Conservation (phyloP, 1,139 yeast species). For the Debaryomyces fabryi region DNA sequence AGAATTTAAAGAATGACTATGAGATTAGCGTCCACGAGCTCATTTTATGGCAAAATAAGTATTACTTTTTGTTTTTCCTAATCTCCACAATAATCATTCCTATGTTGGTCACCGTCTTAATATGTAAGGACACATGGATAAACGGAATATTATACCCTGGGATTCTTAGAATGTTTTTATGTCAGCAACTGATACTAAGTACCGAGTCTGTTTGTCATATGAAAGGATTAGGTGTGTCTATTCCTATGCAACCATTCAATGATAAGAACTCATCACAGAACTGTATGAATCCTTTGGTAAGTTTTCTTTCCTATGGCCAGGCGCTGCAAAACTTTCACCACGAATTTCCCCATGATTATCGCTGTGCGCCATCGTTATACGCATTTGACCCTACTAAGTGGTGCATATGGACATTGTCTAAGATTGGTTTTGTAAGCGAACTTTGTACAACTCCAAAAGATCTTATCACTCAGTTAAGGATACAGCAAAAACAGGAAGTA, state of each 20-base stretch:
- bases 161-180: slow-evolving; percentile 53
- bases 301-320: slow-evolving; percentile 66
- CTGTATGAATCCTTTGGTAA: slow-evolving; percentile 52
- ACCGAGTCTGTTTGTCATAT: slow-evolving; percentile 66
- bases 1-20: slow-evolving; percentile 20
- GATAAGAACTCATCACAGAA: slow-evolving; percentile 59
- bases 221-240: slow-evolving; percentile 41
- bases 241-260: slow-evolving; percentile 61
- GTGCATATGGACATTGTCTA: slow-evolving; percentile 46
- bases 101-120: slow-evolving; percentile 39
- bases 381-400: slow-evolving; percentile 72
- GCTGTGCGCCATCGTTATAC: slow-evolving; percentile 49
- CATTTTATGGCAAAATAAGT: slow-evolving; percentile 60
- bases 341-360: slow-evolving; percentile 72
- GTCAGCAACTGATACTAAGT: slow-evolving; percentile 60
- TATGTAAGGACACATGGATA: slow-evolving; percentile 44
- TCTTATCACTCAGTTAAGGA: slow-evolving; percentile 54
- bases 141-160: slow-evolving; percentile 69
- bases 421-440: slow-evolving; percentile 43
- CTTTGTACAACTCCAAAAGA: slow-evolving; percentile 46
- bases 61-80: slow-evolving; percentile 47
- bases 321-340: slow-evolving; percentile 69
- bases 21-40: slow-evolving; percentile 26
- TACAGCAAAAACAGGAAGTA: slow-evolving; percentile 67
- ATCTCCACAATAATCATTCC: slow-evolving; percentile 56